Conservation (phyloP, 2,329 filamentous ascomycete species). For the Teratosphaeria pseudoeucalypti region DNA sequence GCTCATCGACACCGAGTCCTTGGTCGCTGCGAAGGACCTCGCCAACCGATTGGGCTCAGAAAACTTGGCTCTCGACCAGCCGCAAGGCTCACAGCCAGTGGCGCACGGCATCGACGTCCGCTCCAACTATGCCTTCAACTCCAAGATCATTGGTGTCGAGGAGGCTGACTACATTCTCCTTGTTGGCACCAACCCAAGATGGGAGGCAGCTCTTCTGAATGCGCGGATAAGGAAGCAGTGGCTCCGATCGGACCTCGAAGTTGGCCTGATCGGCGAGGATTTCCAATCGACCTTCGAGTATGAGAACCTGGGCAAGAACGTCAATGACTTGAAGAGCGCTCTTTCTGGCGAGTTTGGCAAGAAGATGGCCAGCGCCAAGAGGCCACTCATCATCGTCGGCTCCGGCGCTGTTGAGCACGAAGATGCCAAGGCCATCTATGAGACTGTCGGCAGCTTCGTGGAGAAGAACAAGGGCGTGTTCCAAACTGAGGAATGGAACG, state of each 20-base stretch:
- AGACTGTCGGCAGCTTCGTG: constrained; percentile 79
- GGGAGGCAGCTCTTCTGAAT: constrained; percentile 91
- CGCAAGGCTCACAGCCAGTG: constrained; percentile 69
- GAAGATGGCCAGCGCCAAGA: constrained; percentile 78
- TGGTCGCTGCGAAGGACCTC: constrained; percentile 94
- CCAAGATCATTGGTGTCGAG: constrained; percentile 84
- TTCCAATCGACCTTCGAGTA: constrained; percentile 96
- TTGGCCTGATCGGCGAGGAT: constrained; percentile 80
- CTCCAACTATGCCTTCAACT: constrained; percentile 95
- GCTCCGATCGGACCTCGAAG: constrained; percentile 86
- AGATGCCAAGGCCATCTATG: constrained; percentile 87
- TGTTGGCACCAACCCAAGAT: constrained; percentile 87
- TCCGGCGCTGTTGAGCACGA: constrained; percentile 83
- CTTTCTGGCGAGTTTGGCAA: constrained; percentile 83
- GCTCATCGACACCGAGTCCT: constrained; percentile 79
- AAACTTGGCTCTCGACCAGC: constrained; percentile 86
- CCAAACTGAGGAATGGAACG: constrained; percentile 84
- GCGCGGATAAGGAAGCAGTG: constrained; percentile 97
- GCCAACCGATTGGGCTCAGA: constrained; percentile 95
- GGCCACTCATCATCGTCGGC: constrained; percentile 92
- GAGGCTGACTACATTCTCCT: constrained; percentile 87
- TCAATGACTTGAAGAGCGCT: constrained; percentile 70
- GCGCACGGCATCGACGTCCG: constrained; percentile 90
- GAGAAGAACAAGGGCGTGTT: constrained; percentile 90
- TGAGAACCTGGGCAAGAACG: constrained; percentile 74